Percentiles rank a stretch among this genome's conserved stretches.
Conservation (phyloP, 371 early-diverging fungal genomes). For the Rhizopus microsporus region DNA sequence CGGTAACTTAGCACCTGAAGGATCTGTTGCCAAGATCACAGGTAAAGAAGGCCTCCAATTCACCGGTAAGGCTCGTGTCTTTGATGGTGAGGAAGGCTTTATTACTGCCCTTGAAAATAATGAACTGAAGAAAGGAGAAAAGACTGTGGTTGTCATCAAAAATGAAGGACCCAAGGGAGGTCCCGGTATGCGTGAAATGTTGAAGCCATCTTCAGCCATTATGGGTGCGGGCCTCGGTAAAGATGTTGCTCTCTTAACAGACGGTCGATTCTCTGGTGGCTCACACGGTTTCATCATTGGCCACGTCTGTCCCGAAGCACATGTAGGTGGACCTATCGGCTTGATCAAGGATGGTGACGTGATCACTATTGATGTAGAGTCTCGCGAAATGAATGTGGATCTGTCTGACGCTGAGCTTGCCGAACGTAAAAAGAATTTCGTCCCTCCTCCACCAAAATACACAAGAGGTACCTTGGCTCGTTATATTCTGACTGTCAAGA, state of each 20-base stretch:
- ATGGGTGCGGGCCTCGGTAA: constrained; percentile 98
- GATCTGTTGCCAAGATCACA: constrained; percentile 97
- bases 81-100: constrained; percentile 90
- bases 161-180: constrained; percentile 90
- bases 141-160: constrained; percentile 74
- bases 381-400: constrained; percentile 66
- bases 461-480: constrained; percentile 84
- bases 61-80: constrained; percentile 85
- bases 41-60: constrained; percentile 95
- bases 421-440: constrained; percentile 68
- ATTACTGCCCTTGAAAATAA: constrained; percentile 80
- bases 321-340: constrained; percentile 94
- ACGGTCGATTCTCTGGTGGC: constrained; percentile 97
- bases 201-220: constrained; percentile 94
- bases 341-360: constrained; percentile 84
- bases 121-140: constrained; percentile 74
- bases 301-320: constrained; percentile 96
- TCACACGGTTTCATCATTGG: constrained; percentile 97
- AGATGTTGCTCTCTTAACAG: constrained; percentile 93
- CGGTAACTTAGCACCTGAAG: constrained; percentile 96
- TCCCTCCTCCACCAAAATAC: constrained; percentile 80
- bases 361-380: constrained; percentile 83
- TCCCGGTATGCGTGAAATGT: constrained; percentile 93
- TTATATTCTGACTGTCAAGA: constrained; percentile 83
- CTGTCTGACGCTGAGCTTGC: constrained; percentile 76